These are phyloP conservation scores for Lentinula edodes DNA, from an alignment of 768 basidiomycete species.

Conservation along the genomic window DNA sequence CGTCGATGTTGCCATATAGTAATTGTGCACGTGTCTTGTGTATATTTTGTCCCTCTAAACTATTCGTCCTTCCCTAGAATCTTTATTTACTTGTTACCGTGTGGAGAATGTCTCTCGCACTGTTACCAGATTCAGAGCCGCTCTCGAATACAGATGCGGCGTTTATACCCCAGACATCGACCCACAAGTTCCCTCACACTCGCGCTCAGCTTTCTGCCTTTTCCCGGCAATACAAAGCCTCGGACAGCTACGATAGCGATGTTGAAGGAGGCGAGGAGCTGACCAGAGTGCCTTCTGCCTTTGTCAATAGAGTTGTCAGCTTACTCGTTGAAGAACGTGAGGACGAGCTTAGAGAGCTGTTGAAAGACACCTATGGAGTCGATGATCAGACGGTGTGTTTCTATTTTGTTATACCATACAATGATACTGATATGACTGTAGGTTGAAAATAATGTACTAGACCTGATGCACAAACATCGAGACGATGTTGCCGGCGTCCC, in stretches of 20 bases:
- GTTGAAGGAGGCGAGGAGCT: slow-evolving; percentile 48
- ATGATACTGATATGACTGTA: slow-evolving; percentile 21
- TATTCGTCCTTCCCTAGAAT: neutral
- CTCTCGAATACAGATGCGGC: slow-evolving; percentile 1
- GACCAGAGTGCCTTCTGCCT: slow-evolving; percentile 46
- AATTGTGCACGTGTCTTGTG: neutral
- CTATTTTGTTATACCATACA: slow-evolving; percentile 8
- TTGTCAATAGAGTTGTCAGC: slow-evolving; percentile 68
- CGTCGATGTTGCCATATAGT: neutral
- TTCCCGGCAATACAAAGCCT: slow-evolving; percentile 63
- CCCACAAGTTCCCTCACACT: slow-evolving; percentile 69
- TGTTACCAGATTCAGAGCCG: slow-evolving; percentile 7
- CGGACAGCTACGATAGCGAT: slow-evolving; percentile 54
- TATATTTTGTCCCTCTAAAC: neutral
- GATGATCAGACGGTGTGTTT: slow-evolving; percentile 62
- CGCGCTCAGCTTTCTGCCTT: slow-evolving; percentile 75
- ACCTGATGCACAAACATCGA: slow-evolving; percentile 92
- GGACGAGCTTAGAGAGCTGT: slow-evolving; percentile 73
- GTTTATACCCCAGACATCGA: slow-evolving; percentile 1
- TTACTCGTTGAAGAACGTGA: slow-evolving; percentile 80
- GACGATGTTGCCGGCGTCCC: slow-evolving; percentile 82
- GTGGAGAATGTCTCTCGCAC: slow-evolving; percentile 2
- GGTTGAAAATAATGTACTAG: slow-evolving; percentile 86
- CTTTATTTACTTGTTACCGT: neutral
- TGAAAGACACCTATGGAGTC: slow-evolving; percentile 66